These are phyloP conservation scores for Tetradesmus obliquus DNA, from an alignment of 139 green algal species.

Conservation along the genomic window DNA sequence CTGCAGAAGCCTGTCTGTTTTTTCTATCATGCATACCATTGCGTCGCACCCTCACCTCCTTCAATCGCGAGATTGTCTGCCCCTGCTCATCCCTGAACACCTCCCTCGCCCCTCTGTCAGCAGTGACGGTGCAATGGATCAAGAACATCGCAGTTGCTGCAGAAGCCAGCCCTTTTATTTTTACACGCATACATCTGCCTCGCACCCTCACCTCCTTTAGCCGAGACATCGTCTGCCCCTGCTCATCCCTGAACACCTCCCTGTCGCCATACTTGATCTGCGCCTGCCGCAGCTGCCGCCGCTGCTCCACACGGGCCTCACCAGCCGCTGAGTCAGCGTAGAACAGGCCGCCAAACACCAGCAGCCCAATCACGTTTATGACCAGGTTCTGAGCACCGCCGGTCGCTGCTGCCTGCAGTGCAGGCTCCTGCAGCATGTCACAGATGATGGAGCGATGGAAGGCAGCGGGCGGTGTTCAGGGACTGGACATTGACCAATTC, in stretches of 20 bases:
- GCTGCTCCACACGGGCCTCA: conserved; percentile 50
- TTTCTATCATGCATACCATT: no score
- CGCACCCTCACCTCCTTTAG: conserved; percentile 61
- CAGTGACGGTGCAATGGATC: no score
- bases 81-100: conserved; percentile 73
- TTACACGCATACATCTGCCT: no score
- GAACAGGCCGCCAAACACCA: conserved; percentile 56
- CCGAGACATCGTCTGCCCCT: conserved; percentile 72
- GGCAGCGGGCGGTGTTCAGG: no score
- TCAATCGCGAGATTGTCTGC: conserved; percentile 71
- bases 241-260: conserved; percentile 72
- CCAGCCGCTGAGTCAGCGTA: conserved; percentile 48
- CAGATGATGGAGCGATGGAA: background rate
- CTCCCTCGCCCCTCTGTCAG: conserved; percentile 71
- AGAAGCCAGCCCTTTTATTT: no score
- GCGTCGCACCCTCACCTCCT: conserved; percentile 48
- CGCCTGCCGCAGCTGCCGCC: conserved; percentile 57
- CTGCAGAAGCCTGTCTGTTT: no score
- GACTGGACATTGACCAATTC: background rate
- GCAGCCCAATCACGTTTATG: conserved; percentile 60
- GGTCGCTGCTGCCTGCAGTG: conserved; percentile 29
- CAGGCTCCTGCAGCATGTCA: conserved; percentile 31
- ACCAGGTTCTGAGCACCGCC: conserved; percentile 28
- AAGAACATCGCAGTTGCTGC: no score
- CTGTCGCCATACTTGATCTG: conserved; percentile 73